Conservation (phyloP, 202 grass and related monocot genomes). For the Cymbopogon flexuosus region DNA sequence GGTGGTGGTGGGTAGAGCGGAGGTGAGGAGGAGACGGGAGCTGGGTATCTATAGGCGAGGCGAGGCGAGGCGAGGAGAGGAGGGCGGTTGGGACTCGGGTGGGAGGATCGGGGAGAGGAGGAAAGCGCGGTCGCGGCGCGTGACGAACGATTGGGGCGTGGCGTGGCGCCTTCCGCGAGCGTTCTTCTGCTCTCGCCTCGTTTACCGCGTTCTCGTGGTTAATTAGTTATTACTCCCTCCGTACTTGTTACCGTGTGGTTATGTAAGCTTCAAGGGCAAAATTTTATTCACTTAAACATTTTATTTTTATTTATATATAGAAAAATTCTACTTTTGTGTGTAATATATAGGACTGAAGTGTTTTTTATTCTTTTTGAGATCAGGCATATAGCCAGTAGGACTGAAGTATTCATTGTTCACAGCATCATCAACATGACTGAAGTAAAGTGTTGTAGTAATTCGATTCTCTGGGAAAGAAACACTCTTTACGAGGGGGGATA, state of each 20-base stretch:
- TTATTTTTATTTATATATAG: background rate
- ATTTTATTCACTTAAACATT: background rate
- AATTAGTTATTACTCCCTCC: background rate
- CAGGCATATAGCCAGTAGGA: too few relatives aligned
- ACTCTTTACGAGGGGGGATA: background rate
- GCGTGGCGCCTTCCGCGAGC: background rate
- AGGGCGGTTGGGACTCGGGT: background rate
- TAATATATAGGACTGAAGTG: background rate
- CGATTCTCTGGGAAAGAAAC: background rate
- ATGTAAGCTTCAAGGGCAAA: background rate
- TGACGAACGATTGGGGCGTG: conserved; percentile 15
- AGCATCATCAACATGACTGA: background rate
- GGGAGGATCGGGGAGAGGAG: background rate
- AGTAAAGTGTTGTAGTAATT: background rate
- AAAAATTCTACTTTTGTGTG: background rate
- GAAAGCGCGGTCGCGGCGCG: background rate
- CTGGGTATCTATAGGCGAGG: conserved; percentile 33
- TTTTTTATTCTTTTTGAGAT: too few relatives aligned
- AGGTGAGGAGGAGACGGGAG: background rate
- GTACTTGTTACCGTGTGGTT: background rate
- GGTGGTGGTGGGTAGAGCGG: background rate
- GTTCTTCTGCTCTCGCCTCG: background rate
- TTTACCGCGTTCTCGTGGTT: background rate
- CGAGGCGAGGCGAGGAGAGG: too few relatives aligned
- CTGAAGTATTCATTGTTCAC: background rate